Conservation (phyloP, 768 basidiomycete genomes). For the Tricholoma matsutake region DNA sequence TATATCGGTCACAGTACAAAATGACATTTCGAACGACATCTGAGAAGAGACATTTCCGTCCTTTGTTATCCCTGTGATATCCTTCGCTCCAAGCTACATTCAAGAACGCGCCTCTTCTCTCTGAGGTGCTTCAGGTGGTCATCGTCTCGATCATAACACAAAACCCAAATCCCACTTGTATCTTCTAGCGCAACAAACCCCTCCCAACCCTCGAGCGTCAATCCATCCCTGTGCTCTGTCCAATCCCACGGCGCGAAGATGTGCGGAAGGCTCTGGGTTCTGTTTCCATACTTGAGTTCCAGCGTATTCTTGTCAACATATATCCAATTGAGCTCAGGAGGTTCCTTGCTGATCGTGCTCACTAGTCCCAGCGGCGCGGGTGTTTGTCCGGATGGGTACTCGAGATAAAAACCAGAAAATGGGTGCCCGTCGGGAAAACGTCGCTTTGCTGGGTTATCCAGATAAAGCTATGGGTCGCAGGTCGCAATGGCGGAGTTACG, state of each 20-base stretch:
- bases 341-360: conserved; percentile 28
- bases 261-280: conserved; percentile 23
- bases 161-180: conserved; percentile 15
- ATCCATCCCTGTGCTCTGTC: conserved; percentile 21
- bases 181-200: conserved; percentile 27
- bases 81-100: conserved; percentile 14
- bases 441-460: conserved; percentile 23
- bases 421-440: conserved; percentile 25
- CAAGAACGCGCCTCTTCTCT: conserved; percentile 16
- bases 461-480: conserved; percentile 20
- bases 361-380: conserved; percentile 21
- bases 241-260: conserved; percentile 29
- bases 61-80: neutral
- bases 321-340: conserved; percentile 33
- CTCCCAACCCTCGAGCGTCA: conserved; percentile 25
- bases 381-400: conserved; percentile 25
- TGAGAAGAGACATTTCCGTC: neutral
- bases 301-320: conserved; percentile 24
- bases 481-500: neutral
- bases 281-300: conserved; percentile 29
- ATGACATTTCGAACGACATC: neutral
- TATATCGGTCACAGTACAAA: no score
- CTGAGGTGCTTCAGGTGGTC: conserved; percentile 17
- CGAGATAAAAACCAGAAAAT: conserved; percentile 30
- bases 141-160: conserved; percentile 25